Evolutionary conservation across 1,139 yeast species (phyloP), one percentile per base, ranked within the genome.

Genomic region (Groenewaldozyma auringiensis): DNA sequence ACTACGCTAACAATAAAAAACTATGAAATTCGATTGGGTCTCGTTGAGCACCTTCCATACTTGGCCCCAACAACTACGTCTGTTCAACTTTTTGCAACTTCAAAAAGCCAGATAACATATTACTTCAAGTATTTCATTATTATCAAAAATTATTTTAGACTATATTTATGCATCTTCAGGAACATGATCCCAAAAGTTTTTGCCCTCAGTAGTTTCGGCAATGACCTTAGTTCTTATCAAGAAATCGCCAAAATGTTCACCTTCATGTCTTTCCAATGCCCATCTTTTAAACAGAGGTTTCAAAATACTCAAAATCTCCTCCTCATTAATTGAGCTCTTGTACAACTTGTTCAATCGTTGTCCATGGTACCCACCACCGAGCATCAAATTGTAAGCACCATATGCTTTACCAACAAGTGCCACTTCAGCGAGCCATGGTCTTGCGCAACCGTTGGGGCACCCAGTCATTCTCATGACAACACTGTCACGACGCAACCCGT

Each of bases 401-500:
- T 74, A 78, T 0, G 97, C 96, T 66, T 92, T 92, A 67, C 98
- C 98, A 46, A 92, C 95, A 50, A 87, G 74, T 0, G 97, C 97
- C 48, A 92, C 79, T 67, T 92, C 98, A 2, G 96, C 97, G 46
- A 92, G 71, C 96, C 96, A 92, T 20, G 97, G 97, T 66, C 98
- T 81, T 22, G 98, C 92, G 74, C 98, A 92, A 55, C 97, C 98
- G 65, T 92, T 92, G 48, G 97, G 96, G 75, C 98, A 92, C 52
- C 98, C 98, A 38, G 97, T 88, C 96, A 92, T 89, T 71, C 98
- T 81, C 95, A 92, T 85, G 29, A 88, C 95, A 55, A 92, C 77
- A 4, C 95, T 81, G 65, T 92, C 97, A 62, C 88, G 96, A 64
- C 96, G 83, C 57, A 92, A 76, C 4, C 98, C 98, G 54, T 81